Evolutionary conservation across 495 filamentous ascomycete genomes (phyloP), one percentile per base, ranked within the genome.

Genomic region (Penicillium waksmanii): DNA sequence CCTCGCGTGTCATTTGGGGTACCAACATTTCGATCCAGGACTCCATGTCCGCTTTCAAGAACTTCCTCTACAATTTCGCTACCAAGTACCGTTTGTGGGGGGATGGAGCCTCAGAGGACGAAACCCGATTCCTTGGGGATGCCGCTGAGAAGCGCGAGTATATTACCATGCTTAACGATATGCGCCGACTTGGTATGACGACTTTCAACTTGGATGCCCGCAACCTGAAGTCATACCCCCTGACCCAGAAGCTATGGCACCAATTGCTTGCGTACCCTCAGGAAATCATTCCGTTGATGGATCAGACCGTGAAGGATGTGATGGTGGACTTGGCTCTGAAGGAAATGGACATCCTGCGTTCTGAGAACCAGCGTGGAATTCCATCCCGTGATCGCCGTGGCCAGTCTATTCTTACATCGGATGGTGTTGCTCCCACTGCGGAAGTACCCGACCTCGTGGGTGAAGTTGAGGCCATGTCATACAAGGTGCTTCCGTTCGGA

Each of bases 211-310:
- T 99, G 9, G 92, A 99, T 72, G 85, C 89, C 50, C 85, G 84
- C 56, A 96, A 98, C 66, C 84, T 99, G 60, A 96, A 94, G 71
- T 82, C 92, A 23, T 99, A 96, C 75, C 96, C 96, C 3, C 85
- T 91, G 9, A 97, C 95, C 0, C 76, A 88, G 60, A 97, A 97
- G 73, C 79, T 99, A 53, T 99, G 93, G 91, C 91, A 97, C 71
- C 96, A 98, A 69, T 80, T 92, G 49, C 91, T 93, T 62, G 87
- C 88, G 21, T 98, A 97, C 66, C 95, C 95, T 0, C 90, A 91
- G 64, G 95, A 99, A 80, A 93, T 98, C 55, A 88, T 99, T 57
- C 93, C 93, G 2, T 80, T 99, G 48, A 96, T 99, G 90, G 96
- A 99, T 80, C 91, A 94, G 67, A 84, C 84, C 19, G 84, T 98